Base-by-base conservation (phyloP, 1,139 yeast species). In the Arxiozyma slooffiae region DNA sequence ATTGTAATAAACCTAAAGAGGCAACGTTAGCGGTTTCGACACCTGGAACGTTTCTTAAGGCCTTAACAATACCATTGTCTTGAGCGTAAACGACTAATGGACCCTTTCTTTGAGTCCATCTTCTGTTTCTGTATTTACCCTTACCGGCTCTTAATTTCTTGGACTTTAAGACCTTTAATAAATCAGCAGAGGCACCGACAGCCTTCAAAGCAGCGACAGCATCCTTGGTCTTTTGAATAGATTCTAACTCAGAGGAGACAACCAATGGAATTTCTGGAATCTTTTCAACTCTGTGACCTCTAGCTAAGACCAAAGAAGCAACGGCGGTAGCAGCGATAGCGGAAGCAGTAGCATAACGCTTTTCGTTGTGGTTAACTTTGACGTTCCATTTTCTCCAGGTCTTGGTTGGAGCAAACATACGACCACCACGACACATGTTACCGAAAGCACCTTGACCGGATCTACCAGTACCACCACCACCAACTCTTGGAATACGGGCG, bases 371-470 rank as follows among this genome's bases (percentile, higher is more conserved):
- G 96, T 92, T 92, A 70, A 92, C 96, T 85, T 89, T 92, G 74
- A 92, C 95, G 89, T 94, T 95, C 98, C 98, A 92, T 80, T 85
- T 89, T 86, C 98, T 89, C 98, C 98, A 92, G 77, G 96, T 89
- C 85, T 94, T 92, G 78, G 98, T 92, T 77, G 98, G 98, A 77
- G 98, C 97, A 73, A 92, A 92, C 97, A 92, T 92, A 81, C 98
- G 96, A 81, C 98, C 98, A 77, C 97, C 97, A 81, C 98, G 92
- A 85, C 98, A 92, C 98, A 92, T 92, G 94, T 92, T 92, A 84
- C 98, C 98, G 82, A 92, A 92, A 74, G 98, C 98, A 77, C 90
- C 98, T 80, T 92, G 98, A 77, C 98, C 98, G 66, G 97, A 83
- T 81, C 98, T 92, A 95, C 89, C 97, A 75, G 98, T 92, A 86